A percentile compares a stretch with the other conserved stretches of the same genome.
Conservation (phyloP, 495 filamentous ascomycete genomes). For the Penicillium egyptiacum region DNA sequence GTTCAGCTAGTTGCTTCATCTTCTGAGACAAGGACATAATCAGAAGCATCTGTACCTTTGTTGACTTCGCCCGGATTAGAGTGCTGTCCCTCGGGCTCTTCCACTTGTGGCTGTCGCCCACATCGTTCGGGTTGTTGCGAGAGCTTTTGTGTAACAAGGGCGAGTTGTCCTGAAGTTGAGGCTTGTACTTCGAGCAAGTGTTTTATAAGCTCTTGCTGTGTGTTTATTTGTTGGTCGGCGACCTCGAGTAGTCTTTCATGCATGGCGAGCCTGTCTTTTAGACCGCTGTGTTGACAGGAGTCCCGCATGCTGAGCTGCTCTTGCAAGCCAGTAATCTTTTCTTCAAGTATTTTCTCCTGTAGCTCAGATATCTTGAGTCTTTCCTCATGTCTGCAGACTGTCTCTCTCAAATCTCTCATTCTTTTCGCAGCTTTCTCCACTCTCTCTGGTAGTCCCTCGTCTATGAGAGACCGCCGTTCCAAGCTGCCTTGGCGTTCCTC, state of each 20-base stretch:
- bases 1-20: neutral
- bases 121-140: neutral
- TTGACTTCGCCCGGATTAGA: neutral
- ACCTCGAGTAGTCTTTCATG: neutral
- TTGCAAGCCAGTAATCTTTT: neutral
- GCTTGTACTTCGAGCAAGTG: neutral
- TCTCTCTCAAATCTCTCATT: neutral
- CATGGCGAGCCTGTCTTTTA: neutral
- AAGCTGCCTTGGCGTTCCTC: neutral
- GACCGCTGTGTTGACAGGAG: neutral
- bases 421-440: neutral
- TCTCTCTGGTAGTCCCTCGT: neutral
- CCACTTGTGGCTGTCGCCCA: neutral
- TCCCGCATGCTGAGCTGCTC: neutral
- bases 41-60: neutral
- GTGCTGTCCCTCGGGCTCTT: neutral
- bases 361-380: neutral
- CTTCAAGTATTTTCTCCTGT: neutral
- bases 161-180: neutral
- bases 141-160: neutral
- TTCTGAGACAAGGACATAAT: constrained; percentile 3
- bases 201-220: neutral
- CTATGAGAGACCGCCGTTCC: neutral
- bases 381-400: neutral
- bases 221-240: neutral